Conservation (phyloP, 1,139 yeast genomes). For the Saccharomyces hybrid region DNA sequence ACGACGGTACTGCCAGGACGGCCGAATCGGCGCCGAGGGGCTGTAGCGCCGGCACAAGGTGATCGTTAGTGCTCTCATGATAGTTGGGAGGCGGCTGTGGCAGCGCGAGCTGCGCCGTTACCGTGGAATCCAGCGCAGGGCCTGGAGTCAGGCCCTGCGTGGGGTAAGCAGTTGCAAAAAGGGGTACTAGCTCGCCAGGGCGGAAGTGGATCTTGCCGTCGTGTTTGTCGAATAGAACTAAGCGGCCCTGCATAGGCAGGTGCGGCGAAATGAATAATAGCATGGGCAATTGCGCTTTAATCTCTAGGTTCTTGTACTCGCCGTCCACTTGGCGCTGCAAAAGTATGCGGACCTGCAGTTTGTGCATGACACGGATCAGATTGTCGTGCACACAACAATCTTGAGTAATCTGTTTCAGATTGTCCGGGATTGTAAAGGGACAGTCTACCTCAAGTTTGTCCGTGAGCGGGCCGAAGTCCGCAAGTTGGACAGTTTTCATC, state of each 20-base stretch:
- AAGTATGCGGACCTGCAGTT: constrained; percentile 19
- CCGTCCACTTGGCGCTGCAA: constrained; percentile 12
- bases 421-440: constrained; percentile 44
- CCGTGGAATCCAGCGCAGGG: constrained; percentile 2
- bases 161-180: constrained; percentile 13
- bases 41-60: constrained; percentile 6
- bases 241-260: constrained; percentile 46
- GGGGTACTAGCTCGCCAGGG: constrained; percentile 26
- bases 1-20: neutral
- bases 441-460: constrained; percentile 40
- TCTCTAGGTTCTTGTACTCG: constrained; percentile 18
- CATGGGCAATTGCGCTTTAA: constrained; percentile 53
- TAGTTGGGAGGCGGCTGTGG: constrained; percentile 18
- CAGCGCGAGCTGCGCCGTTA: constrained; percentile 1
- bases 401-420: constrained; percentile 48
- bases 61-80: constrained; percentile 15
- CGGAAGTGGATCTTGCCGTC: constrained; percentile 44
- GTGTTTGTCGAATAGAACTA: constrained; percentile 42
- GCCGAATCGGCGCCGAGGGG: neutral
- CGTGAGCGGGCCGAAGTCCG: constrained; percentile 30
- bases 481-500: constrained; percentile 33
- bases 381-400: constrained; percentile 45
- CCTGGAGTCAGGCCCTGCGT: neutral
- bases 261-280: constrained; percentile 49
- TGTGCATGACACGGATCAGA: constrained; percentile 34